These are phyloP conservation scores for Acarospora socialis DNA, from an alignment of 2,329 filamentous ascomycete genomes.

Conservation along the genomic window DNA sequence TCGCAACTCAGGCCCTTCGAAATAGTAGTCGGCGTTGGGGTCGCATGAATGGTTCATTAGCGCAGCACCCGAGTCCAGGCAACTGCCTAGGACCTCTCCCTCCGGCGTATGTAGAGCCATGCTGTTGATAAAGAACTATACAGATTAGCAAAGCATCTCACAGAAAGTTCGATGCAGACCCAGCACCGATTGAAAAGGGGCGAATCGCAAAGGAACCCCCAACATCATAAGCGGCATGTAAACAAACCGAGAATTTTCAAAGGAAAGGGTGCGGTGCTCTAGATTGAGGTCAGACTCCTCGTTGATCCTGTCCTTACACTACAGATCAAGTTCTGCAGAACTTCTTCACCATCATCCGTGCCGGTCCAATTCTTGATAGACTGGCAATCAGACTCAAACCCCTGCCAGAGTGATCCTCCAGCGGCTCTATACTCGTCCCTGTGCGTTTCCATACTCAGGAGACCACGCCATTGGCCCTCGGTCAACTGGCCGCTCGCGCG, in stretches of 20 bases:
- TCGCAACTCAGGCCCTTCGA: conserved; percentile 20
- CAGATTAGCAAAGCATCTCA: background rate
- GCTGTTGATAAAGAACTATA: conserved; percentile 1
- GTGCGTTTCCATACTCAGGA: conserved; percentile 2
- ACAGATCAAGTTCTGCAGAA: conserved; percentile 5
- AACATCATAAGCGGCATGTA: too few relatives aligned
- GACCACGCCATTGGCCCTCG: conserved; percentile 1
- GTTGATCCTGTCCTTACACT: too few relatives aligned
- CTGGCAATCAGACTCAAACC: conserved; percentile 1
- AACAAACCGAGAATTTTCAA: too few relatives aligned
- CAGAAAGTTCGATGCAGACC: background rate
- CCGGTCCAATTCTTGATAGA: conserved; percentile 2
- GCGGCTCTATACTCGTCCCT: conserved; percentile 1
- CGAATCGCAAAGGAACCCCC: too few relatives aligned
- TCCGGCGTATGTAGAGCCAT: background rate
- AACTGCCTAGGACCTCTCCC: conserved; percentile 15
- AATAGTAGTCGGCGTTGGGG: conserved; percentile 23
- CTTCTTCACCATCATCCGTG: background rate
- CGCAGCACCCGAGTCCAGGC: conserved; percentile 20
- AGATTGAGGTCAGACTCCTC: too few relatives aligned
- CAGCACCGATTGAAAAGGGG: background rate
- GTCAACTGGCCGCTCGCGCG: conserved; percentile 1
- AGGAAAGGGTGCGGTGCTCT: too few relatives aligned
- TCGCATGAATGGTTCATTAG: conserved; percentile 26
- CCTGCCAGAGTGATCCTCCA: background rate